These are phyloP conservation scores for Postia placenta DNA, from an alignment of 768 basidiomycete genomes.

Conservation along the genomic window DNA sequence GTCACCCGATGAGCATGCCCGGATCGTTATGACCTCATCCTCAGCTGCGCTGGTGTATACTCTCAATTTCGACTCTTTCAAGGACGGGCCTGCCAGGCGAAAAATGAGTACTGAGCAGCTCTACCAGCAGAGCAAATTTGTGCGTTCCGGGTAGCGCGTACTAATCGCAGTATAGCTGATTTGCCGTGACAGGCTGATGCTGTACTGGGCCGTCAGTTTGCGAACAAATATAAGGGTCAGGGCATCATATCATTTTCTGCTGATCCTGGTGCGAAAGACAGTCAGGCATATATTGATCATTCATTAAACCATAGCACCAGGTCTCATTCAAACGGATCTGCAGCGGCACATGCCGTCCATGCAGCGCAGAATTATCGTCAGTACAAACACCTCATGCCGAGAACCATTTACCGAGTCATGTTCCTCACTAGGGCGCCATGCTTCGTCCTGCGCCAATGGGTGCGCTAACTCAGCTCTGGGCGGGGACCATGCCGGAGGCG, in stretches of 20 bases:
- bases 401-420: neutral
- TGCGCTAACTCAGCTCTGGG: conserved; percentile 24
- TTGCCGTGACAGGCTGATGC: conserved; percentile 36
- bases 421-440: conserved; percentile 6
- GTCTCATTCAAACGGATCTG: conserved; percentile 14
- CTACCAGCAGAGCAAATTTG: conserved; percentile 40
- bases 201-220: conserved; percentile 39
- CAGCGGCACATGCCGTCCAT: neutral
- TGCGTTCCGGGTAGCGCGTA: conserved; percentile 18
- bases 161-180: neutral
- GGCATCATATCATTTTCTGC: conserved; percentile 38
- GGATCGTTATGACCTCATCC: conserved; percentile 45
- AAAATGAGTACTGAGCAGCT: conserved; percentile 10
- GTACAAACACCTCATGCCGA: neutral
- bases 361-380: neutral
- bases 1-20: conserved; percentile 36
- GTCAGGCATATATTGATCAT: no score
- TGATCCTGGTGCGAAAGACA: conserved; percentile 35
- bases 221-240: conserved; percentile 39
- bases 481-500: conserved; percentile 31
- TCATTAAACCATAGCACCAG: conserved; percentile 19
- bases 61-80: conserved; percentile 35
- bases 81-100: conserved; percentile 20
- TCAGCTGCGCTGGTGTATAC: conserved; percentile 25
- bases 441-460: conserved; percentile 24